Base-by-base conservation (phyloP, 164 flowering plant genomes). In the Platanus orientalis region DNA sequence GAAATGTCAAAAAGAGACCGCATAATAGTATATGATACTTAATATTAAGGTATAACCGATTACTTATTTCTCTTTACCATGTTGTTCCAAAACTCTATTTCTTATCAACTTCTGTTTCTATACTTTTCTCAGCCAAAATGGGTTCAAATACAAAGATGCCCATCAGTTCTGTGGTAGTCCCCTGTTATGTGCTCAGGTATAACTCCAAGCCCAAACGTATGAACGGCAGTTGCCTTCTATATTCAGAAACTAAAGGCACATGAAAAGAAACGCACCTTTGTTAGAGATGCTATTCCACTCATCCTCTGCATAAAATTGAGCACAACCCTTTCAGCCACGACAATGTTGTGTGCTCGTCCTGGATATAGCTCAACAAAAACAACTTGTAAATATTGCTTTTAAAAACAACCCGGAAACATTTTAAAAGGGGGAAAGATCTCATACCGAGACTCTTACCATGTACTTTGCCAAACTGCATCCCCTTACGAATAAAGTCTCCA, bases 221-320 rank as follows among this genome's bases (percentile, higher is more conserved):
- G n/a, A n/a, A n/a, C n/a, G n/a, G n/a, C n/a, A n/a, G n/a, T n/a
- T n/a, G n/a, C n/a, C n/a, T n/a, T n/a, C n/a, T n/a, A n/a, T n/a
- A n/a, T n/a, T n/a, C n/a, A n/a, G 7, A 24, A 32, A 34, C 48
- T 29, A 58, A 55, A 39, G 20, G 21, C 21, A 50, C 21, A 32
- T 32, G 13, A 27, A 26, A 47, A 60, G 24, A 42, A 58, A 47
- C 45, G 48, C 10, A 89, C 97, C 93, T 89, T 86, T 21, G 96
- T 91, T 48, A 89, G 73, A 42, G 96, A 89, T 40, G 97, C 96
- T 55, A 89, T 86, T 65, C 99, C 99, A 66, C 99, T 91, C 95
- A 94, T 94, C 73, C 98, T 83, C 75, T 94, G 98, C 96, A 94
- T 89, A 79, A 94, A 94, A 70, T 91, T 89, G 27, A 94, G 86